phyloP scores from a whole-genome alignment of 495 filamentous ascomycete genomes.

The Penicillium psychrofluorescens region DNA sequence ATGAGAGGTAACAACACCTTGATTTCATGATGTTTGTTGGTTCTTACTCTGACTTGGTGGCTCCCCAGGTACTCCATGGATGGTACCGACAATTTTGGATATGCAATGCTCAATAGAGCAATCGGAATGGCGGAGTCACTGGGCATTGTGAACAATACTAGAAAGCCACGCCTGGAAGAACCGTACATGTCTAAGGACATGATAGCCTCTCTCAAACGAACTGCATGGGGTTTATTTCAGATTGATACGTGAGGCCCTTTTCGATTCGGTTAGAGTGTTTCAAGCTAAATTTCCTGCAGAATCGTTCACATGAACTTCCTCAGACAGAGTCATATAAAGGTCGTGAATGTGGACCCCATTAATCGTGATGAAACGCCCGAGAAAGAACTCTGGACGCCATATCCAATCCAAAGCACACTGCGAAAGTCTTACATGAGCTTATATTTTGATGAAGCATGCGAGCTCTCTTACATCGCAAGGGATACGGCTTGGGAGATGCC shows the following conservation, averaged over 20 bases:
- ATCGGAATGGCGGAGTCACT: constrained; percentile 22
- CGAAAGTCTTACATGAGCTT: constrained; percentile 15
- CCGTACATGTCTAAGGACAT: constrained; percentile 16
- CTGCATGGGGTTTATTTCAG: constrained; percentile 27
- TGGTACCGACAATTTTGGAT: constrained; percentile 20
- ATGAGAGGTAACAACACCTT: constrained; percentile 17
- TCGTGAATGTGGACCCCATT: constrained; percentile 14
- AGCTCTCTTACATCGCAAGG: constrained; percentile 21
- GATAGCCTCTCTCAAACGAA: constrained; percentile 17
- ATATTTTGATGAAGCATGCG: constrained; percentile 26
- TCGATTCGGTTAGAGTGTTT: background rate
- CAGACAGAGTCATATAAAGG: constrained; percentile 16
- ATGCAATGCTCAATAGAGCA: constrained; percentile 23
- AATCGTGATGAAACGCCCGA: constrained; percentile 1
- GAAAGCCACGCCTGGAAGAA: background rate
- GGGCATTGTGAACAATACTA: constrained; percentile 13
- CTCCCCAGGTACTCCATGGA: constrained; percentile 20
- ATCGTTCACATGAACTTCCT: constrained; percentile 27
- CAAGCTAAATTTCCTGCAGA: constrained; percentile 3
- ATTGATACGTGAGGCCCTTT: constrained; percentile 21
- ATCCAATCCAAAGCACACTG: constrained; percentile 11
- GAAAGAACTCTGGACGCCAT: constrained; percentile 15
- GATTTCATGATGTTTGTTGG: too few species aligned
- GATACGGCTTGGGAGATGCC: constrained; percentile 14
- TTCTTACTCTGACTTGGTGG: too few species aligned